phyloP scores from a whole-genome alignment of 164 flowering plant genomes.

The Magnolia sinica region DNA sequence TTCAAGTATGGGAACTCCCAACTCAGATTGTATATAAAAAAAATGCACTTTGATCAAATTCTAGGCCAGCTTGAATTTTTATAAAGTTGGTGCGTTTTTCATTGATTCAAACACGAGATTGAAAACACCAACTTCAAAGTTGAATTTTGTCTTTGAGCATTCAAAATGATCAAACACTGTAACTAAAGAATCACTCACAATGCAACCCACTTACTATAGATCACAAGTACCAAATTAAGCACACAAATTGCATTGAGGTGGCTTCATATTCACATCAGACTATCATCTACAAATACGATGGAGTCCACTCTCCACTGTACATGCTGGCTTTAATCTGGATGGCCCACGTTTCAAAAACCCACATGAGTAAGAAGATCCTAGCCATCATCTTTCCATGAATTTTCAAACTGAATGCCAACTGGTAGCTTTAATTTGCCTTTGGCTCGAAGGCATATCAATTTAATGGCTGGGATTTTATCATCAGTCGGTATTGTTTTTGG shows the following conservation, averaged over 20 bases:
- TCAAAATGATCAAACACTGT: background rate
- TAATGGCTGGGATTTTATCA: too few species aligned
- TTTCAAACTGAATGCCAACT: too few species aligned
- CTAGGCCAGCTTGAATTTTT: background rate
- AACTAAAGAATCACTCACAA: background rate
- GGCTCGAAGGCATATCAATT: too few species aligned
- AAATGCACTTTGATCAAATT: background rate
- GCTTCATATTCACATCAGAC: background rate
- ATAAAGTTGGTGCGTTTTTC: background rate
- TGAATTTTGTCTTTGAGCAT: background rate
- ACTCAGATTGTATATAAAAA: background rate
- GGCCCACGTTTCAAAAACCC: too few species aligned
- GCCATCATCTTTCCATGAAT: too few species aligned
- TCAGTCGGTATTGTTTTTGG: too few species aligned
- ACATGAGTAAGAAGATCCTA: too few species aligned
- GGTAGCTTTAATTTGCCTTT: too few species aligned
- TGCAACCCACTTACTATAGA: too few species aligned
- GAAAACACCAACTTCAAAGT: background rate
- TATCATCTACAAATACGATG: too few species aligned
- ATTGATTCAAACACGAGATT: background rate
- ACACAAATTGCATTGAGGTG: background rate
- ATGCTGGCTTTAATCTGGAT: too few species aligned
- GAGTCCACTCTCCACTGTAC: too few species aligned
- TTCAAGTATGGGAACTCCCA: background rate
- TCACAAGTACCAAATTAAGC: background rate